These are phyloP conservation scores for Choiromyces venosus DNA, from an alignment of 495 filamentous ascomycete genomes.

Conservation along the genomic window DNA sequence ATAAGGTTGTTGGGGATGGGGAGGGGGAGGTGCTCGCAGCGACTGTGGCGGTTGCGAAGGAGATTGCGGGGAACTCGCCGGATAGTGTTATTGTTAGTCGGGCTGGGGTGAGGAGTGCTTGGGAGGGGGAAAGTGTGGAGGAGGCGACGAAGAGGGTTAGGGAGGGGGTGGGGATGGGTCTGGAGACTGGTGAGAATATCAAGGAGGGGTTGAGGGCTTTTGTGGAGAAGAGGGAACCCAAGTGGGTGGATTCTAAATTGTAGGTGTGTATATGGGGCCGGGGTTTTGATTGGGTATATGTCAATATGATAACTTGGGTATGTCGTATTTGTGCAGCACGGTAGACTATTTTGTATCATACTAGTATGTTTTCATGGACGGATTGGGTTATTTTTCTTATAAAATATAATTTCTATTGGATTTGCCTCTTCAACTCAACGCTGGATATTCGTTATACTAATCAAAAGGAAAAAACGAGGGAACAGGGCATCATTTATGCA, in stretches of 20 bases:
- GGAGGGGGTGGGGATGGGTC: conserved; percentile 54
- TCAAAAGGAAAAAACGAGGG: background rate
- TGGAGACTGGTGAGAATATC: conserved; percentile 67
- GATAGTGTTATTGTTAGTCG: conserved; percentile 64
- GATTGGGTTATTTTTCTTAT: background rate
- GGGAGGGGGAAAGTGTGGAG: conserved; percentile 58
- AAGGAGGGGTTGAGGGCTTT: conserved; percentile 72
- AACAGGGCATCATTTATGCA: background rate
- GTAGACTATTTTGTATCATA: background rate
- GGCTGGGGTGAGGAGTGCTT: conserved; percentile 58
- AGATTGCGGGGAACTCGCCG: conserved; percentile 60
- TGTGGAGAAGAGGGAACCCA: conserved; percentile 68
- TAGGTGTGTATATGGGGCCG: conserved; percentile 40
- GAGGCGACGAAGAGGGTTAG: conserved; percentile 56
- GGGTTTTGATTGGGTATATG: background rate
- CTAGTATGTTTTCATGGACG: background rate
- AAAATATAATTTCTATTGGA: background rate
- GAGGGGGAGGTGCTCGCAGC: conserved; percentile 48
- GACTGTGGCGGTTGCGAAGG: conserved; percentile 50
- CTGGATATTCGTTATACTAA: background rate
- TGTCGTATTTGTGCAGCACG: background rate
- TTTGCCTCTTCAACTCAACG: background rate
- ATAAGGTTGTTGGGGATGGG: conserved; percentile 54
- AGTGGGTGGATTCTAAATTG: conserved; percentile 69
- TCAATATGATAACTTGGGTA: too few species aligned